A percentile compares a stretch with the other conserved stretches of the same genome.
Conservation (phyloP, 805 yeast species). For the Pichia insulana region DNA sequence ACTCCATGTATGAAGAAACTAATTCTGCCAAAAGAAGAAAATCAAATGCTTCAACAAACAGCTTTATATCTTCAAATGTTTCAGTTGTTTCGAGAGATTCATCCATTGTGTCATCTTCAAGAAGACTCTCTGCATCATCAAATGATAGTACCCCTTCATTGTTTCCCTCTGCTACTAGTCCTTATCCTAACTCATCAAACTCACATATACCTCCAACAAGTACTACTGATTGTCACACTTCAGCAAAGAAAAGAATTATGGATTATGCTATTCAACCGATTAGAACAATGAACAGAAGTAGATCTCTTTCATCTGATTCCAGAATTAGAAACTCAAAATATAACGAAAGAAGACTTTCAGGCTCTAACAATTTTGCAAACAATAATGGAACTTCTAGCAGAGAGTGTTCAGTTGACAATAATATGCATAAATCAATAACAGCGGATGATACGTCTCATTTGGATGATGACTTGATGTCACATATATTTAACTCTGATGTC, state of each 20-base stretch:
- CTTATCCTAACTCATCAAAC: constrained; percentile 9
- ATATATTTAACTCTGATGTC: constrained; percentile 8
- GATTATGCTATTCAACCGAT: constrained; percentile 9
- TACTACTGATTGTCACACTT: neutral
- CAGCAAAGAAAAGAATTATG: constrained; percentile 6
- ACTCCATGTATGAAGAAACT: constrained; percentile 12
- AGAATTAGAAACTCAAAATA: constrained; percentile 9
- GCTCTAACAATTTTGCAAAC: neutral
- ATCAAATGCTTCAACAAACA: constrained; percentile 22
- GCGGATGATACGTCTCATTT: neutral
- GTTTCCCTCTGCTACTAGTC: constrained; percentile 23
- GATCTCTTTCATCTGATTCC: constrained; percentile 14
- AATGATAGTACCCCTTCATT: constrained; percentile 19
- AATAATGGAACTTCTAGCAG: neutral
- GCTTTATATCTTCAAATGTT: constrained; percentile 19
- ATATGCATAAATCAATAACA: neutral
- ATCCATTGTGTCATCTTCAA: constrained; percentile 20
- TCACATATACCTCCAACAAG: neutral
- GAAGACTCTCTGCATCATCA: constrained; percentile 22
- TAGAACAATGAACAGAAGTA: constrained; percentile 8
- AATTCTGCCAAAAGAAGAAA: constrained; percentile 16
- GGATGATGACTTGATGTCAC: constrained; percentile 7
- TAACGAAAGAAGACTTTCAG: constrained; percentile 6
- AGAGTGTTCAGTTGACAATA: constrained; percentile 3
- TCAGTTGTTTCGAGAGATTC: constrained; percentile 22